Percentiles rank a stretch among this genome's conserved stretches.
phyloP scores from a whole-genome alignment of 2,329 filamentous ascomycete genomes.

The Blastomyces percursus region DNA sequence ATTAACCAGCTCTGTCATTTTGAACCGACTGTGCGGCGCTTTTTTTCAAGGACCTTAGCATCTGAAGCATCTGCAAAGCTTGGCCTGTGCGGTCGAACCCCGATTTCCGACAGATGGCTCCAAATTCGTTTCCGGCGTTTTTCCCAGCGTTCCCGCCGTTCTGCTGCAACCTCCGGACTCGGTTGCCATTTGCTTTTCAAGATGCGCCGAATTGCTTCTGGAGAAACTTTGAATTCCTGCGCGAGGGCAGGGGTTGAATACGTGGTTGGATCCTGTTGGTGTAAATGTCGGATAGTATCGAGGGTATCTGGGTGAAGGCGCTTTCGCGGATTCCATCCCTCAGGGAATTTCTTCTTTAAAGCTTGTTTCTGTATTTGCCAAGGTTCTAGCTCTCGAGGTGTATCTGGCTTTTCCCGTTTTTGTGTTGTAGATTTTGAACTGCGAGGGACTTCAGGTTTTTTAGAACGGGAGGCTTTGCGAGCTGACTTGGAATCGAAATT shows the following conservation, averaged over 20 bases:
- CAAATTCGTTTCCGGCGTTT: conserved; percentile 37
- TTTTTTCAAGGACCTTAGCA: conserved; percentile 19
- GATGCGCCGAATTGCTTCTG: conserved; percentile 79
- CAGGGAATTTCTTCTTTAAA: conserved; percentile 65
- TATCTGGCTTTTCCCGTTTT: conserved; percentile 8
- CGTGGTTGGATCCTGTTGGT: conserved; percentile 61
- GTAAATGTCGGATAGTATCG: conserved; percentile 75
- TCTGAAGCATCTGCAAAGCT: conserved; percentile 20
- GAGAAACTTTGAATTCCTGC: conserved; percentile 69
- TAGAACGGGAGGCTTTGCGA: background rate
- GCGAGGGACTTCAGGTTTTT: background rate
- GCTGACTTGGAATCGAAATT: background rate
- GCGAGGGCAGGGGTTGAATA: conserved; percentile 68
- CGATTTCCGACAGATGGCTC: conserved; percentile 38
- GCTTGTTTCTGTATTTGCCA: conserved; percentile 72
- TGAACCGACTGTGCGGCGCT: conserved; percentile 1
- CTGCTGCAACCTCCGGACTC: conserved; percentile 28
- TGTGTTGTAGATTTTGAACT: conserved; percentile 2
- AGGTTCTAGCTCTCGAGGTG: conserved; percentile 30
- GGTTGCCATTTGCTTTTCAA: conserved; percentile 48
- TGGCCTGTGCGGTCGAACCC: conserved; percentile 47
- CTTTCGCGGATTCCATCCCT: conserved; percentile 70
- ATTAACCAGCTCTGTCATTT: background rate
- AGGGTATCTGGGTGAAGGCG: conserved; percentile 84
- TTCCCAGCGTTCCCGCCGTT: conserved; percentile 35